Percentiles rank a stretch among this genome's conserved stretches.
These are phyloP conservation scores for Carpinus fangiana DNA, from an alignment of 306 rosid species.

Conservation along the genomic window DNA sequence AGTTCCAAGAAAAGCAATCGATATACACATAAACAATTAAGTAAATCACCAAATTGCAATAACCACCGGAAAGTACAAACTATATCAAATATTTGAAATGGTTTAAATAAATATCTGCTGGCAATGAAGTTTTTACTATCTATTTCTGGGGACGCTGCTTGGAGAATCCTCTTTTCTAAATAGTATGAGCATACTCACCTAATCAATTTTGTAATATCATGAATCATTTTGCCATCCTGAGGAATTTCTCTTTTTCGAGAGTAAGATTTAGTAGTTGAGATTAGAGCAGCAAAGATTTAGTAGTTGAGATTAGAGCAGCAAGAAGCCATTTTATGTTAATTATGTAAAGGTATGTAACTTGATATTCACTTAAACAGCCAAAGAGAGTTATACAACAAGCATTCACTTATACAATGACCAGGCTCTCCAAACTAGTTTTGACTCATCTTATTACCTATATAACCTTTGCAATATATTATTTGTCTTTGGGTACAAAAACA, in stretches of 20 bases:
- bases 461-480: too few relatives aligned
- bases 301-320: slow-evolving; percentile 38
- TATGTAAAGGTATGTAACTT: slow-evolving; percentile 24
- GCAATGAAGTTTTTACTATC: slow-evolving; percentile 30
- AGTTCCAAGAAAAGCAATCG: too few relatives aligned
- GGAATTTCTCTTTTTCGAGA: slow-evolving; percentile 35
- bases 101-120: background rate
- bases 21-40: too few relatives aligned
- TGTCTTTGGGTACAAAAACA: too few relatives aligned
- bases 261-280: slow-evolving; percentile 33
- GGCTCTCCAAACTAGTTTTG: too few relatives aligned
- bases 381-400: too few relatives aligned
- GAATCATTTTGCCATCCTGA: slow-evolving; percentile 40
- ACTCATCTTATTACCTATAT: too few relatives aligned
- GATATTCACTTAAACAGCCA: too few relatives aligned
- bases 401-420: too few relatives aligned
- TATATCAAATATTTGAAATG: too few relatives aligned
- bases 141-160: slow-evolving; percentile 43
- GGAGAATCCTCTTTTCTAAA: slow-evolving; percentile 51
- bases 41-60: too few relatives aligned
- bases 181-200: slow-evolving; percentile 44
- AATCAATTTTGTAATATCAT: slow-evolving; percentile 77
- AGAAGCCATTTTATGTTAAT: slow-evolving; percentile 40
- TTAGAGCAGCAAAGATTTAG: slow-evolving; percentile 38
- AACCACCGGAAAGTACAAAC: too few relatives aligned